Evolutionary conservation across 2,329 filamentous ascomycete genomes (phyloP).

Genomic region (Botrytis sinoallii): DNA sequence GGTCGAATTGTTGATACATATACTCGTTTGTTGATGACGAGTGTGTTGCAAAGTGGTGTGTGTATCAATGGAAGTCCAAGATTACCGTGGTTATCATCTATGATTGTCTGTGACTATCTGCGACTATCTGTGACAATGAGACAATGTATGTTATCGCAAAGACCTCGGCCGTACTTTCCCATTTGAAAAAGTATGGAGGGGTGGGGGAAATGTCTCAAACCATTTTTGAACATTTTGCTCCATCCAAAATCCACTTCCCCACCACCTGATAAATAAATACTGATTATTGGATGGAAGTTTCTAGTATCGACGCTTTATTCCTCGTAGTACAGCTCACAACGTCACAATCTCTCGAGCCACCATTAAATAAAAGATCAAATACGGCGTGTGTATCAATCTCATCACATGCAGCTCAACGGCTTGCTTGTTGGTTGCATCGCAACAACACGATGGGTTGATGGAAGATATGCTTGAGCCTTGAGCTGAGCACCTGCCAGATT

Average conservation of each 20-base stretch:
- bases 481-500: constrained; percentile 6
- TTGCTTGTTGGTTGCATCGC: not conserved
- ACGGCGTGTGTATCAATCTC: not conserved
- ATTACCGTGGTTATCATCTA: not conserved
- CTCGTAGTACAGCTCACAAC: not conserved
- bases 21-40: not conserved
- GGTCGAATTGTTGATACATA: not conserved
- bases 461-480: not conserved
- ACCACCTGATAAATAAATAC: not conserved
- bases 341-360: not conserved
- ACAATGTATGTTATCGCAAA: not conserved
- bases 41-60: not conserved
- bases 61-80: not conserved
- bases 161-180: not conserved
- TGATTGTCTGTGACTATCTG: not conserved
- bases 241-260: not conserved
- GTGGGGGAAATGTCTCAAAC: not conserved
- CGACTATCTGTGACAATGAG: not conserved
- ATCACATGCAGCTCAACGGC: not conserved
- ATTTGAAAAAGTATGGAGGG: not conserved
- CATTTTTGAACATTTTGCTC: not conserved
- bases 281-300: not conserved
- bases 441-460: not conserved
- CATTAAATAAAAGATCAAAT: not conserved
- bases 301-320: not conserved